A percentile compares a stretch with the other conserved stretches of the same genome.
Conservation (phyloP, 345 rosid genomes). For the Turnera subulata region DNA sequence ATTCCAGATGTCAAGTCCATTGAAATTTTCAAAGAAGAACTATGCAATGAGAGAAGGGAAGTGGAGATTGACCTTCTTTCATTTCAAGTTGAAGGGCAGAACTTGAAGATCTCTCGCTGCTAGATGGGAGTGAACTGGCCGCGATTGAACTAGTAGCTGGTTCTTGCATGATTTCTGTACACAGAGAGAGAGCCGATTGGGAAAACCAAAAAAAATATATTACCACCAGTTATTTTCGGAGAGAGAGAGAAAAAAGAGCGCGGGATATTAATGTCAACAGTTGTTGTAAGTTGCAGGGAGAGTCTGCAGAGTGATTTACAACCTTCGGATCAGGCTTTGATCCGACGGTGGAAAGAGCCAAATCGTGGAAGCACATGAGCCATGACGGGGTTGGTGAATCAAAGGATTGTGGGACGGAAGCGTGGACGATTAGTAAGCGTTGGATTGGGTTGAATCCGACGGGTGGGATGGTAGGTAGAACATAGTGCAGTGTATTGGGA, state of each 20-base stretch:
- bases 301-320: neutral
- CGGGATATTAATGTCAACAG: constrained; percentile 50
- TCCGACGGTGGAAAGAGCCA: constrained; percentile 21
- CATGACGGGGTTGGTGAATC: constrained; percentile 38
- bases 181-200: neutral
- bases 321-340: constrained; percentile 33
- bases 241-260: constrained; percentile 30
- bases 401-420: constrained; percentile 27
- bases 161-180: constrained; percentile 69
- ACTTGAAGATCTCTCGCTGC: constrained; percentile 98
- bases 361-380: constrained; percentile 50
- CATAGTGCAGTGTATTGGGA: constrained; percentile 4
- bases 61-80: constrained; percentile 60
- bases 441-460: constrained; percentile 30
- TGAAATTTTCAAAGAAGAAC: constrained; percentile 3
- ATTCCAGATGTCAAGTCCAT: too few species aligned
- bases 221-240: too few species aligned
- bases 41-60: neutral
- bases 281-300: constrained; percentile 1
- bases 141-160: constrained; percentile 77
- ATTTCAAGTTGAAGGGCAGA: constrained; percentile 75
- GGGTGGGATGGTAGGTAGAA: constrained; percentile 11
- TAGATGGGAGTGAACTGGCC: constrained; percentile 80
- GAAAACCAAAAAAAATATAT: neutral
- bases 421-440: constrained; percentile 34